Evolutionary conservation across 148 eudicot genomes (phyloP), one percentile per base, ranked within the genome.

Genomic region (Pharnaceum exiguum): DNA sequence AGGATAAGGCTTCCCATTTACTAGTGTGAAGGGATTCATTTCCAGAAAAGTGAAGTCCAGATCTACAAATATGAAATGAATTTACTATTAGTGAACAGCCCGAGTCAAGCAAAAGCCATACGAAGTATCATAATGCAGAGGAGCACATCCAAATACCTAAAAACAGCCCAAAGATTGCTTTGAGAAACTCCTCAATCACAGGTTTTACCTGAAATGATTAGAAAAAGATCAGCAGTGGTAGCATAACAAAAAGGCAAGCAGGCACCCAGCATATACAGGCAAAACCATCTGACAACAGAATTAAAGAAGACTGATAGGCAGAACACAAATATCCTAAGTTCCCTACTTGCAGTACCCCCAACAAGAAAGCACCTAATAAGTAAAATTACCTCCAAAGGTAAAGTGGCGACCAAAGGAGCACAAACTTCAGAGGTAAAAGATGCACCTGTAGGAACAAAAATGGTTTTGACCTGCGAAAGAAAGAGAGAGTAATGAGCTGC

Each of bases 1-100:
- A 68, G 98, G 98, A 81, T 87, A 91, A 22, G 98, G 98, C 74
- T 82, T 87, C 60, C 96, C 98, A 29, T 88, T 69, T 37, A 91
- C 90, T 72, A 91, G 72, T 59, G 98, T 75, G 71, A 91, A 91
- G 51, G 98, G 98, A 59, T 91, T 91, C 98, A 91, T 91, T 71
- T 91, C 98, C 46, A 91, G 75, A 79, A 91, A 91, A 62, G 94
- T 82, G 79, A 86, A 82, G 83, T 93, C 99, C 72, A 93, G 62
- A 75, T 93, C 99, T 93, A 67, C 36, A 46, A 53, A 48, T 21
- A 63, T 26, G 30, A 25, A 2, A 50, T 40, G 10, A 49, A 6
- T 5, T 39, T 38, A 18, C 2, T 26, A 32, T 33, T 42, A n/a
- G n/a, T 7, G 30, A 21, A 16, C 30, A 27, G 21, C 30, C 47